A percentile compares a stretch with the other conserved stretches of the same genome.
These are phyloP conservation scores for Arbutus unedo DNA, from an alignment of 148 eudicot species.

Conservation along the genomic window DNA sequence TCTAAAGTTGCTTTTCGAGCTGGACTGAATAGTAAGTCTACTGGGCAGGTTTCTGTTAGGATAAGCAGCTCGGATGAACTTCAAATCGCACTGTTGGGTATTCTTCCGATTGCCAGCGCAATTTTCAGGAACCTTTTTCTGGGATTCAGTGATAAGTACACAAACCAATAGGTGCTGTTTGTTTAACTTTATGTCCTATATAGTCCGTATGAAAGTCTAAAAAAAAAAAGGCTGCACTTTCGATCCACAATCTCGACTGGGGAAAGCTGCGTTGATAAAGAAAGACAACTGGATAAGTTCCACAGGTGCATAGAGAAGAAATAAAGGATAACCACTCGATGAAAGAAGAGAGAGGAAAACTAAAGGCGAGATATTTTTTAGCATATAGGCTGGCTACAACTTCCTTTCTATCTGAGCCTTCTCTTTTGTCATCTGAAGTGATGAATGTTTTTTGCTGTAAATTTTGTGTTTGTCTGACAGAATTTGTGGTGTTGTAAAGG, in stretches of 20 bases:
- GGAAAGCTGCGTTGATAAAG: too few species aligned
- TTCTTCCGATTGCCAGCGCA: constrained; percentile 28
- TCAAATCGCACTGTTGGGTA: constrained; percentile 30
- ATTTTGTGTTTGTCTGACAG: not conserved
- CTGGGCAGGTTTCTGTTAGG: constrained; percentile 30
- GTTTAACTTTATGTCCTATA: not conserved
- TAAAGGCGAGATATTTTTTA: not conserved
- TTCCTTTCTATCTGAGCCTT: not conserved
- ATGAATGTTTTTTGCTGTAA: not conserved
- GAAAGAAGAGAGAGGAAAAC: too few species aligned
- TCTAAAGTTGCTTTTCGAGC: constrained; percentile 26
- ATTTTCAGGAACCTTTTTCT: constrained; percentile 12
- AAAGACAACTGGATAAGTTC: too few species aligned
- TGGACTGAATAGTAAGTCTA: constrained; percentile 25
- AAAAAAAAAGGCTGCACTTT: too few species aligned
- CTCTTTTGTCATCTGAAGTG: not conserved
- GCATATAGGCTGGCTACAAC: not conserved
- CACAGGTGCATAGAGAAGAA: too few species aligned
- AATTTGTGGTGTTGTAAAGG: not conserved
- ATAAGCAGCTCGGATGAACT: constrained; percentile 33
- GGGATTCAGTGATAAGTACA: not conserved
- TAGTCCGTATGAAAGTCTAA: too few species aligned
- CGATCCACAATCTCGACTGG: too few species aligned
- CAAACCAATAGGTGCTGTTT: not conserved
- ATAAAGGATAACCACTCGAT: too few species aligned